Conservation (phyloP, 83 land plant species). For the Picea abies region DNA sequence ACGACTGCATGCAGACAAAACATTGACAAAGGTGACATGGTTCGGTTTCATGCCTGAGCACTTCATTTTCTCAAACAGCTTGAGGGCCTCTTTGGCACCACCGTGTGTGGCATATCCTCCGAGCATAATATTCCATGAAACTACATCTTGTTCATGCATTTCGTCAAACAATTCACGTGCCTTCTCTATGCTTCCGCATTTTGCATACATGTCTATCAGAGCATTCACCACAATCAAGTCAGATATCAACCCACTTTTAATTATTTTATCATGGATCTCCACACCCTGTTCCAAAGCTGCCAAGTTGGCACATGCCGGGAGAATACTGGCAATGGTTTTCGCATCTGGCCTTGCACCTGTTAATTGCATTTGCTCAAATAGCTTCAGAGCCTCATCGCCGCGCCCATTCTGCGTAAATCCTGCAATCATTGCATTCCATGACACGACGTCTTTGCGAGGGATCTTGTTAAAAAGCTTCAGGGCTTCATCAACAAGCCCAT, state of each 20-base stretch:
- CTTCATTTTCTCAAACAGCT: conserved; percentile 42
- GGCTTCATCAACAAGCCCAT: conserved; percentile 21
- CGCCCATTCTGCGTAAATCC: conserved; percentile 16
- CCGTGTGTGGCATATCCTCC: conserved; percentile 36
- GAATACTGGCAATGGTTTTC: conserved; percentile 22
- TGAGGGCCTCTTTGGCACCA: conserved; percentile 38
- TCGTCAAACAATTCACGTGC: conserved; percentile 24
- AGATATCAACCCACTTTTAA: conserved; percentile 15
- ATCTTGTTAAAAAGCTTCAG: conserved; percentile 22
- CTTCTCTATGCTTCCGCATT: conserved; percentile 22
- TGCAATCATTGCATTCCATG: conserved; percentile 32
- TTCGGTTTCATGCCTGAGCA: conserved; percentile 29
- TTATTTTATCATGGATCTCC: conserved; percentile 30
- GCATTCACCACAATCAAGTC: conserved; percentile 20
- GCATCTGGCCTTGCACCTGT: conserved; percentile 9
- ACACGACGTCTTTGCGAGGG: conserved; percentile 14
- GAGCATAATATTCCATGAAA: conserved; percentile 32
- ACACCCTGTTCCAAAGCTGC: conserved; percentile 23
- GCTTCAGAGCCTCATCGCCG: conserved; percentile 1
- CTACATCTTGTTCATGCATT: conserved; percentile 18
- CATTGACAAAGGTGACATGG: conserved; percentile 45
- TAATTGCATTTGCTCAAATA: neutral
- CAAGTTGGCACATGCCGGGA: conserved; percentile 25
- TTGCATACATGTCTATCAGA: conserved; percentile 31
- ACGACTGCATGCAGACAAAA: conserved; percentile 12